These are phyloP conservation scores for Phytophthora crassamura DNA, from an alignment of 352 stramenopile species.

Conservation along the genomic window DNA sequence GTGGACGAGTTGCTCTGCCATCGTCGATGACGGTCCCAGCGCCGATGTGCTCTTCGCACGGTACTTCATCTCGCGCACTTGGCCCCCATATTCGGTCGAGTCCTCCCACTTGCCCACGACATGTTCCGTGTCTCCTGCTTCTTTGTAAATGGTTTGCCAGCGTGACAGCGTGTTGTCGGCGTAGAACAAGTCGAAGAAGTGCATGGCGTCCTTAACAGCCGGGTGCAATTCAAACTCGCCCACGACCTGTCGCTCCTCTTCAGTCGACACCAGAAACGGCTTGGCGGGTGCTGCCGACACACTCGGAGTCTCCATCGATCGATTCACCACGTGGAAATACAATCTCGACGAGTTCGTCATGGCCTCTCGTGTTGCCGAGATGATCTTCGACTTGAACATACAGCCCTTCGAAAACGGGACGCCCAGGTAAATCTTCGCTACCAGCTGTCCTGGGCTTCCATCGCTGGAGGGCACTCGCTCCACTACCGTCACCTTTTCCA, in stretches of 20 bases:
- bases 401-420: slow-evolving; percentile 90
- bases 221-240: slow-evolving; percentile 73
- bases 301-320: slow-evolving; percentile 40
- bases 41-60: slow-evolving; percentile 75
- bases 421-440: slow-evolving; percentile 72
- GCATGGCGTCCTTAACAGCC: slow-evolving; percentile 49
- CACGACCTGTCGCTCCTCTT: slow-evolving; percentile 72
- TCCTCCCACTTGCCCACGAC: slow-evolving; percentile 65
- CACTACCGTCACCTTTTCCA: slow-evolving; percentile 75
- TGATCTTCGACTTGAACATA: slow-evolving; percentile 93
- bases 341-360: slow-evolving; percentile 60
- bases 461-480: slow-evolving; percentile 49
- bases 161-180: slow-evolving; percentile 51
- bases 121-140: slow-evolving; percentile 72
- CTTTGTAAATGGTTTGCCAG: slow-evolving; percentile 65
- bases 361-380: slow-evolving; percentile 75
- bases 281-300: slow-evolving; percentile 32
- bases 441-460: slow-evolving; percentile 42
- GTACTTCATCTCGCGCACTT: slow-evolving; percentile 77
- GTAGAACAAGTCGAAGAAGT: slow-evolving; percentile 86
- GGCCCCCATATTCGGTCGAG: slow-evolving; percentile 61
- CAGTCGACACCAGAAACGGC: slow-evolving; percentile 73
- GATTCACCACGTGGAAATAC: slow-evolving; percentile 72
- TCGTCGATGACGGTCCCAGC: slow-evolving; percentile 70
- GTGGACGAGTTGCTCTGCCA: slow-evolving; percentile 62